Base-by-base conservation (phyloP, 2,329 filamentous ascomycete genomes). In the Aspergillus sp. region DNA sequence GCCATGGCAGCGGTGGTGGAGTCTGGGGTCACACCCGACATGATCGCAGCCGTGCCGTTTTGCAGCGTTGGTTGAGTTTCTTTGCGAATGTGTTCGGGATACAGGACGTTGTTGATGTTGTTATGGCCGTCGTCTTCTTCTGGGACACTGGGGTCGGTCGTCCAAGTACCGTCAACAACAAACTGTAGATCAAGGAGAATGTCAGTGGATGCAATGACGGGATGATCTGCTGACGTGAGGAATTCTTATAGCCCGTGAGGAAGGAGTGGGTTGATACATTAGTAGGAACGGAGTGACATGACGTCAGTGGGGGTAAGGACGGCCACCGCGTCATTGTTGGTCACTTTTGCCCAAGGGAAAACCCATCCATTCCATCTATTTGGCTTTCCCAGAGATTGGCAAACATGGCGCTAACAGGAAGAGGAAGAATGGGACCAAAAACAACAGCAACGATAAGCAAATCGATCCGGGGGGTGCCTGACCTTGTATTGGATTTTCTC, bases 401-500 rank as follows among this genome's bases (percentile, higher is more conserved):
- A 20, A 42, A 50, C 17, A 53, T 13, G 32, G 32, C 26, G 49
- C 24, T 36, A 47, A 44, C 11, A n/a, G 13, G 26, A 49, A 51
- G 17, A 48, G 19, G 11, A 11, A 8, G 3, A 30, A 30, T 30
- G 26, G 26, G 26, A 30, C 26, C 26, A 30, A 30, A 24, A 30
- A n/a, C 11, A 38, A 38, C 35, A 38, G 13, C 14, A n/a, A 11
- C 13, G 35, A 38, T 11, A n/a, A 45, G 53, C 35, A 50, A 20
- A 47, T 51, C 47, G 50, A 6, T 8, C 19, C 32, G 41, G 40
- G 26, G 35, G 35, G 35, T 38, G 40, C 51, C 82, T 60, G 78
- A 96, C 93, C 90, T 99, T 99, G 85, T 96, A 99, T 68, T 87
- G 86, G 62, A 95, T 87, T 77, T 94, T 96, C 58, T 86, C 78